Percentiles rank a stretch among this genome's conserved stretches.
Conservation (phyloP, 306 rosid genomes). For the Cotoneaster glaucophyllus region DNA sequence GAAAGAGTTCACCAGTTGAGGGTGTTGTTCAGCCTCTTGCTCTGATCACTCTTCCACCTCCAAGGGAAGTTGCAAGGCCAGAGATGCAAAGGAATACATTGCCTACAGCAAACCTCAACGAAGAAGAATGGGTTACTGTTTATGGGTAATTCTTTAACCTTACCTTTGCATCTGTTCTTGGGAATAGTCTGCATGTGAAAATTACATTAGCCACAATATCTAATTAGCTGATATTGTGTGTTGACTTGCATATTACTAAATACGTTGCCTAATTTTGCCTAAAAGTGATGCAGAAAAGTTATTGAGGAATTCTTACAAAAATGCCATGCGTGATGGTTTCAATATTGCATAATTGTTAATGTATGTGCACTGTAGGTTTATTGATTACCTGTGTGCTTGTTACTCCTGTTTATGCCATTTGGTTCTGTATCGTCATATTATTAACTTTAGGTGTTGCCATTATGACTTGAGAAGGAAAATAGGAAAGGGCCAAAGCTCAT, state of each 20-base stretch:
- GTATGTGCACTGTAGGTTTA: not conserved
- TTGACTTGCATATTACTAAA: not conserved
- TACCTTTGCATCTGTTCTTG: not conserved
- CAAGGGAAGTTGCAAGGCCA: slow-evolving; percentile 86
- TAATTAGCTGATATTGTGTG: not conserved
- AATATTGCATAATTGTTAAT: not conserved
- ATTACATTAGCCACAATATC: not conserved
- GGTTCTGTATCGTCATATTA: not conserved
- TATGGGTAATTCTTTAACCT: slow-evolving; percentile 63
- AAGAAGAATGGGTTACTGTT: slow-evolving; percentile 97
- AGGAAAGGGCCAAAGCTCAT: not conserved
- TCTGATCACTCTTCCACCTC: slow-evolving; percentile 81
- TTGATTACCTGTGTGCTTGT: not conserved
- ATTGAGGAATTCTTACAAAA: not conserved
- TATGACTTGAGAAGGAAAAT: not conserved
- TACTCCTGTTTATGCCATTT: not conserved
- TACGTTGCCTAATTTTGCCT: not conserved
- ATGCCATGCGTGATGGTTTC: not conserved
- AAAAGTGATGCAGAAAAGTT: not conserved
- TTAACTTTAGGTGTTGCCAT: not conserved
- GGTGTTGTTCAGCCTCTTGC: slow-evolving; percentile 92
- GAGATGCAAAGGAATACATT: slow-evolving; percentile 67
- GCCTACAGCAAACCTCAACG: slow-evolving; percentile 64
- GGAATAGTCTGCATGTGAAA: not conserved
- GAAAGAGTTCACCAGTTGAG: slow-evolving; percentile 85